Conservation (phyloP, 2,329 filamentous ascomycete genomes). For the Juglanconis juglandina region DNA sequence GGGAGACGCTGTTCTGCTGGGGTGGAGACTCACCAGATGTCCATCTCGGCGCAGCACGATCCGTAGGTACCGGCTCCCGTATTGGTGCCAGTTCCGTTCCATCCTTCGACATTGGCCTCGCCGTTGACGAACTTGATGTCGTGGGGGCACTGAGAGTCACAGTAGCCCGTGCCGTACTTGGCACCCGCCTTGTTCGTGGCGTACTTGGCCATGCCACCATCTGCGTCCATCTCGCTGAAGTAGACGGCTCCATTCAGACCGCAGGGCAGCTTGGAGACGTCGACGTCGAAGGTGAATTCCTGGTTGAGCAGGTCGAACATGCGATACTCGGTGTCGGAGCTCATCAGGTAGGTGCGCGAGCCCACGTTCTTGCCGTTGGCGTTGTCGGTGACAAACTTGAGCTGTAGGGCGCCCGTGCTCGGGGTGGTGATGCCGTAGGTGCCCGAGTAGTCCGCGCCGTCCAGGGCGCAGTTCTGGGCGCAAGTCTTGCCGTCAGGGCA, state of each 20-base stretch:
- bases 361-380: conserved; percentile 38
- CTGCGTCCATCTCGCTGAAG: conserved; percentile 52
- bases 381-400: conserved; percentile 46
- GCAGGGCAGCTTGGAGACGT: conserved; percentile 59
- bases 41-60: conserved; percentile 58
- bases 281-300: conserved; percentile 63
- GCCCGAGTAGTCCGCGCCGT: conserved; percentile 50
- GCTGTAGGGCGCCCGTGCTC: conserved; percentile 42
- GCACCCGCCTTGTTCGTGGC: conserved; percentile 45
- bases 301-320: conserved; percentile 56
- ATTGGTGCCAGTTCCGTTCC: conserved; percentile 46
- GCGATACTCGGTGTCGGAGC: conserved; percentile 52
- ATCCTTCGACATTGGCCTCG: conserved; percentile 45
- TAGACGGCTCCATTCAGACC: conserved; percentile 64
- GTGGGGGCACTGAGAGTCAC: conserved; percentile 46
- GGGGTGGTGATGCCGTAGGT: conserved; percentile 50
- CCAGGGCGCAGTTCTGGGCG: conserved; percentile 53
- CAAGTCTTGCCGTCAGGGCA: conserved; percentile 48
- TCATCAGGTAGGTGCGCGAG: conserved; percentile 56
- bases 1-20: neutral
- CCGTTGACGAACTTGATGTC: conserved; percentile 24
- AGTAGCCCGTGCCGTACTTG: conserved; percentile 57
- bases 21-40: conserved; percentile 43
- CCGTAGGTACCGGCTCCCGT: conserved; percentile 49
- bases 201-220: conserved; percentile 48